These are phyloP conservation scores for Capronia americana DNA, from an alignment of 2,329 filamentous ascomycete species.

Conservation along the genomic window DNA sequence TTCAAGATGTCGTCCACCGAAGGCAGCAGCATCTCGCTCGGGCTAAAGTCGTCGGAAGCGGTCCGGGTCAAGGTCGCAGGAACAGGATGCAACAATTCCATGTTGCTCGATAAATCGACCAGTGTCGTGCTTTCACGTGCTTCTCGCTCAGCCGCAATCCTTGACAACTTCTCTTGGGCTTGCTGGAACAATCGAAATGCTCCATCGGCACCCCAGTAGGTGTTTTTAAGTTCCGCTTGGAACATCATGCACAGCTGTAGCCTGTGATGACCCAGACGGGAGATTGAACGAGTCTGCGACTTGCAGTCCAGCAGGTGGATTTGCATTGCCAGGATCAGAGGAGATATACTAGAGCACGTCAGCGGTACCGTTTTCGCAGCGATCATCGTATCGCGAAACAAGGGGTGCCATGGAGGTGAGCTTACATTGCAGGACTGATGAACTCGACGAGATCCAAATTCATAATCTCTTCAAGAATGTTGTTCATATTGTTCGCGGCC, in stretches of 20 bases:
- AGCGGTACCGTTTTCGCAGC: too few relatives aligned
- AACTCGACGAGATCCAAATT: not conserved
- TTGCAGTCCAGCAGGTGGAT: not conserved
- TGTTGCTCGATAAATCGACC: not conserved
- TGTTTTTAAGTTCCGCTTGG: not conserved
- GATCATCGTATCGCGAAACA: too few relatives aligned
- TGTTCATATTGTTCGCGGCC: not conserved
- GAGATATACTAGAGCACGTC: not conserved
- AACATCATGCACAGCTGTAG: not conserved
- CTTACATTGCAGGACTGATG: not conserved
- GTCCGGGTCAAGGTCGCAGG: not conserved
- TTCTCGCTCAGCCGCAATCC: not conserved
- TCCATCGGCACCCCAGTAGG: not conserved
- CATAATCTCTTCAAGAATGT: not conserved
- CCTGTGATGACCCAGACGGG: not conserved
- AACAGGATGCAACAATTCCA: not conserved
- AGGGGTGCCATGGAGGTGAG: not conserved
- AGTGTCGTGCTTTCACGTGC: not conserved
- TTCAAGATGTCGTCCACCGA: not conserved
- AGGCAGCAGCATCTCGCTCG: not conserved
- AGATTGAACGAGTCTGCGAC: not conserved
- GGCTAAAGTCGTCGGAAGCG: not conserved
- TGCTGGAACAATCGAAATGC: not conserved
- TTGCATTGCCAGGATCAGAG: not conserved
- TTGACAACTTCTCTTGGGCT: not conserved